These are phyloP conservation scores for Zymoseptoria passerinii DNA, from an alignment of 2,329 filamentous ascomycete species.

Conservation along the genomic window DNA sequence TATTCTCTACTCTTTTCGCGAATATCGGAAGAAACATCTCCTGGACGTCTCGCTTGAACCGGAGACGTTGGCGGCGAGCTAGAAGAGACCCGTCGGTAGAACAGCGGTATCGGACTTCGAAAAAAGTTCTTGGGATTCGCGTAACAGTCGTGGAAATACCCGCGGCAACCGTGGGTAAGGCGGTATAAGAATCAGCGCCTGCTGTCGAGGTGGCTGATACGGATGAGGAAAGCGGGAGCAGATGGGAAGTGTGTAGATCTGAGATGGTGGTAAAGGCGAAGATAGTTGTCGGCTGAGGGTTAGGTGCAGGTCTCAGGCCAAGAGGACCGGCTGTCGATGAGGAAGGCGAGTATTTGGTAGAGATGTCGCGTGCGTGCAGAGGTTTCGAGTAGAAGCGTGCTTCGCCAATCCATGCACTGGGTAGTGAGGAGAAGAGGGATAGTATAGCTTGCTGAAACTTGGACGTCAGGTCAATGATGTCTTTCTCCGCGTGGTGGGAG, in stretches of 20 bases:
- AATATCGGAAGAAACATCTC: constrained; percentile 39
- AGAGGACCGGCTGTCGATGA: background rate
- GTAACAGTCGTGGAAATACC: constrained; percentile 9
- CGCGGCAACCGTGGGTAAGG: background rate
- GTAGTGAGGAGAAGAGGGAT: constrained; percentile 27
- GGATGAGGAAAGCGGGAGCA: constrained; percentile 12
- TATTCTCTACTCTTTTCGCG: constrained; percentile 3
- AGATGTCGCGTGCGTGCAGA: constrained; percentile 28
- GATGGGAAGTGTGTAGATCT: constrained; percentile 25
- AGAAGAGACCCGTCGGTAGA: constrained; percentile 37
- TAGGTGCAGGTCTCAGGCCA: background rate
- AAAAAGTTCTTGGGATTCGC: constrained; percentile 38
- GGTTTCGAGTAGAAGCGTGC: constrained; percentile 38
- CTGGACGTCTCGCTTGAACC: constrained; percentile 31
- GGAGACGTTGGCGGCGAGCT: constrained; percentile 19
- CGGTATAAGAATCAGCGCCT: background rate
- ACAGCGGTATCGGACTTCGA: constrained; percentile 36
- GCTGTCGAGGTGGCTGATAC: background rate
- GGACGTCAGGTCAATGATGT: background rate
- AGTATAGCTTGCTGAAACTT: constrained; percentile 25
- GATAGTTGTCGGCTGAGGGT: constrained; percentile 26
- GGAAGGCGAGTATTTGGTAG: background rate
- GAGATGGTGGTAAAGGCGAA: constrained; percentile 37
- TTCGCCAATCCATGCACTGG: constrained; percentile 34
- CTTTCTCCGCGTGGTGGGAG: background rate